Percentiles rank a stretch among this genome's conserved stretches.
Evolutionary conservation across 768 basidiomycete genomes (phyloP).

Genomic region (Pseudohyphozyma bogoriensis): DNA sequence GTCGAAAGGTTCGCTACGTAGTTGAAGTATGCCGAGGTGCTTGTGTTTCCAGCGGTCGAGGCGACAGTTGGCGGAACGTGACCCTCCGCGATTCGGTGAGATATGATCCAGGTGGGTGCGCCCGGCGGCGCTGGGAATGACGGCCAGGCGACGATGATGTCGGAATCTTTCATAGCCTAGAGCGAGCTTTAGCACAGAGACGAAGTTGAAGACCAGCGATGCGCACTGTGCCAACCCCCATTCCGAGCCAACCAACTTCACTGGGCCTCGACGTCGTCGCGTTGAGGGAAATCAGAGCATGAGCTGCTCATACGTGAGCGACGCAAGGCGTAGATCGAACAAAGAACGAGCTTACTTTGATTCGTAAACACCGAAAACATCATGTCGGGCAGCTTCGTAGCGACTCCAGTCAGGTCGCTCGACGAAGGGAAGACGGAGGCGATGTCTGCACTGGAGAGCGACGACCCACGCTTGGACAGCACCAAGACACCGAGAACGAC

Average conservation of each 20-base stretch:
- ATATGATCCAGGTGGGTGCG: not conserved
- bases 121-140: not conserved
- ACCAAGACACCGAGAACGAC: no score
- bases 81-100: not conserved
- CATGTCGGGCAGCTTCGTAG: not conserved
- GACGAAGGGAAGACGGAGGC: not conserved
- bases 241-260: not conserved
- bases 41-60: not conserved
- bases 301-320: not conserved
- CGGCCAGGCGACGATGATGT: not conserved
- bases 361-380: not conserved
- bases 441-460: not conserved
- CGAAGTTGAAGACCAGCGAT: not conserved
- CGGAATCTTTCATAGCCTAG: not conserved
- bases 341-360: not conserved
- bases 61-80: not conserved
- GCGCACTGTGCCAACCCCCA: not conserved
- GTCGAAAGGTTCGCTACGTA: not conserved
- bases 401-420: not conserved
- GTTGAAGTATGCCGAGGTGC: not conserved
- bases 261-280: not conserved
- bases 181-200: not conserved
- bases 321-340: not conserved
- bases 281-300: not conserved
- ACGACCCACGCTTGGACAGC: no score